Evolutionary conservation across 2,329 filamentous ascomycete species (phyloP), one percentile per base, ranked within the genome.

Genomic region (Fusarium mangiferae): DNA sequence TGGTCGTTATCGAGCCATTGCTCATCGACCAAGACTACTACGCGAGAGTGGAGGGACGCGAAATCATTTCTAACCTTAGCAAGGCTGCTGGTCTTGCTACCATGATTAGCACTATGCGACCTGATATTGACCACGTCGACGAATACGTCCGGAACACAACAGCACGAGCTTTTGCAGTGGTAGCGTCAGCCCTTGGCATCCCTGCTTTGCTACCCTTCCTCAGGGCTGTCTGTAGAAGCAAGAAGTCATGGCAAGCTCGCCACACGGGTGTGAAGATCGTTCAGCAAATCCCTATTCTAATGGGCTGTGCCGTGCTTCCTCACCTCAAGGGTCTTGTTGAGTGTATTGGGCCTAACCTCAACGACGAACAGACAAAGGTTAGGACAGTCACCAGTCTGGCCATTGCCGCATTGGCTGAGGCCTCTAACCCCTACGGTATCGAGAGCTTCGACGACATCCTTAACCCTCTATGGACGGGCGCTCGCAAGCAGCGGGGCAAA

Each of bases 1-100:
- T 99, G 66, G 96, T 99, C 60, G 96, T 99, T 80, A 99, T 99
- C 78, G 97, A 99, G 83, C 96, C 96, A n/a, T 87, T 99, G 56
- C 93, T 99, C 75, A 99, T 99, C 79, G 97, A 99, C 81, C 96
- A 99, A 85, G 97, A 99, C 84, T 99, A 99, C 85, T 99, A 99
- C 82, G 96, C 97, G 46, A 93, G 96, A 82, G 96, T 99, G 10
- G 96, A 99, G 83, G 96, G 96, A 83, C 94, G 96, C 77, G 96
- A 99, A 82, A 99, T 99, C 78, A 99, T 99, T 78, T 98, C 96
- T 62, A 99, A 99, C 82, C 90, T 99, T 56, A 94, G 93, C 81
- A 99, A 99, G 84, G 96, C 96, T 30, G 96, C 97, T 71, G 97
- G 96, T 81, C 89, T 99, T 62, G 96, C 96, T 24, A 96, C 97